phyloP scores from a whole-genome alignment of 805 yeast species.

The Yarrowia deformans region DNA sequence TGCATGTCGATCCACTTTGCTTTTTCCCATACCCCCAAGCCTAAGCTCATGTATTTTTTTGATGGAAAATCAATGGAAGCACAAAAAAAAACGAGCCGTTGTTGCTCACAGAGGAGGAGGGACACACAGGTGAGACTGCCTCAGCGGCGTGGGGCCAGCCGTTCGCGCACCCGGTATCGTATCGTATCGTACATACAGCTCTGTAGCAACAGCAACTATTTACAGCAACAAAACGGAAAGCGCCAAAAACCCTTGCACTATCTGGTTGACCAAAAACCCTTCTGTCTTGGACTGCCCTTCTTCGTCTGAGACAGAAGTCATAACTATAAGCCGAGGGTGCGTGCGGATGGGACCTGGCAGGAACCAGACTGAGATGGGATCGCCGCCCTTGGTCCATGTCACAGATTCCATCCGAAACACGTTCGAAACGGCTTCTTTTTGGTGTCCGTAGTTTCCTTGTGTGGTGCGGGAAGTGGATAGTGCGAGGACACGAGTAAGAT shows the following conservation, averaged over 20 bases:
- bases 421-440: slow-evolving; percentile 20
- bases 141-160: slow-evolving; percentile 7
- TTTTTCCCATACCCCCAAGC: not conserved
- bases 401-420: slow-evolving; percentile 33
- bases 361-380: slow-evolving; percentile 15
- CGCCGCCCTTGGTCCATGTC: slow-evolving; percentile 32
- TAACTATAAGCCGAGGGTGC: slow-evolving; percentile 23
- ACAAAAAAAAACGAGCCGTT: not conserved
- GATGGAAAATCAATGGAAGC: not conserved
- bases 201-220: too few species aligned
- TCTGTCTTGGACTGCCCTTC: not conserved
- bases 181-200: too few species aligned
- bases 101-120: not conserved
- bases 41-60: slow-evolving; percentile 2
- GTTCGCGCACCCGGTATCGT: not conserved
- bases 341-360: slow-evolving; percentile 30
- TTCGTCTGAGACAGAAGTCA: slow-evolving; percentile 16
- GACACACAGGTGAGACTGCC: not conserved
- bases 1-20: slow-evolving; percentile 10
- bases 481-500: too few species aligned
- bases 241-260: not conserved
- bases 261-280: too few species aligned
- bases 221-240: too few species aligned
- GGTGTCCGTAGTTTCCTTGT: not conserved
- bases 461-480: not conserved